Percentiles rank a stretch among this genome's conserved stretches.
Conservation (phyloP, 805 yeast genomes). For the Wickerhamomyces rabaulensis region DNA sequence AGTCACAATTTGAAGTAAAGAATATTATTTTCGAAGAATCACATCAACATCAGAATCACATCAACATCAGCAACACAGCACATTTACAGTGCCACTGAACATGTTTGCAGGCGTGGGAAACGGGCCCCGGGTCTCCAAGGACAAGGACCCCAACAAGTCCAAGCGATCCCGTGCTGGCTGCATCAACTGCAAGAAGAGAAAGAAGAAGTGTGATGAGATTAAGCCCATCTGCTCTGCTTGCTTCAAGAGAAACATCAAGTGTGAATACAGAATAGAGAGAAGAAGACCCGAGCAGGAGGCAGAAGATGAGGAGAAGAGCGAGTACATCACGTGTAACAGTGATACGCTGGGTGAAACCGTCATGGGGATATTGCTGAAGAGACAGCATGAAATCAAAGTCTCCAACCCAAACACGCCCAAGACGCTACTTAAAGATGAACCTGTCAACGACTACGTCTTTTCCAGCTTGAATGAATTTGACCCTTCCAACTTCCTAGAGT, state of each 20-base stretch:
- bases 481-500: not conserved
- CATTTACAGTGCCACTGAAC: not conserved
- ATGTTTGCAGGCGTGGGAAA: not conserved
- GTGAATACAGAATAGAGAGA: constrained; percentile 20
- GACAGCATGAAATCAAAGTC: not conserved
- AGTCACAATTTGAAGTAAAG: not conserved
- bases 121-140: not conserved
- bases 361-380: constrained; percentile 3
- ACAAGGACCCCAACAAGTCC: not conserved
- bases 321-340: constrained; percentile 8
- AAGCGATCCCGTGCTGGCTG: constrained; percentile 35
- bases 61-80: no score
- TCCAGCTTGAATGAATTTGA: constrained; percentile 10
- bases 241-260: constrained; percentile 23
- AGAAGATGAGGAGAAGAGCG: not conserved
- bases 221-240: constrained; percentile 45
- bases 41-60: not conserved
- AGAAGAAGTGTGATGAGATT: constrained; percentile 46
- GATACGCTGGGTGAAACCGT: constrained; percentile 6
- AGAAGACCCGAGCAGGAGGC: constrained; percentile 3
- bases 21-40: not conserved
- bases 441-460: not conserved
- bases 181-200: constrained; percentile 35
- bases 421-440: not conserved
- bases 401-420: not conserved